These are phyloP conservation scores for Aspergillus pseudoglaucus DNA, from an alignment of 2,329 filamentous ascomycete species.

Conservation along the genomic window DNA sequence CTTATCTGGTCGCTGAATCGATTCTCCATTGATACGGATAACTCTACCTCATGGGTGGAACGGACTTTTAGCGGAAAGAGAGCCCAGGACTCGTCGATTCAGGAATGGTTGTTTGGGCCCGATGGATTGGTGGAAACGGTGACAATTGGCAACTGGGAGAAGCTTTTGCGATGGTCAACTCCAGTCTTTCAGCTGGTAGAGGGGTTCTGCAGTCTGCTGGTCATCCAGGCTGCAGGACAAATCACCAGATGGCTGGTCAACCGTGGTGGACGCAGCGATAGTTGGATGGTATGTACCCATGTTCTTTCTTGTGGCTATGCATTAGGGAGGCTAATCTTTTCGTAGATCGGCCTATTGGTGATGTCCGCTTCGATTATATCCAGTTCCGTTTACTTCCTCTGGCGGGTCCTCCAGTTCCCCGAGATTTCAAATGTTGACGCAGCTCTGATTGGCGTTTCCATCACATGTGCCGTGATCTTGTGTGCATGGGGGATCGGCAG, in stretches of 20 bases:
- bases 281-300: conserved; percentile 72
- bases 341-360: conserved; percentile 76
- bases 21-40: conserved; percentile 82
- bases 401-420: conserved; percentile 88
- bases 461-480: conserved; percentile 87
- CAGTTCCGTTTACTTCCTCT: conserved; percentile 91
- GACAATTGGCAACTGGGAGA: conserved; percentile 83
- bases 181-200: conserved; percentile 92
- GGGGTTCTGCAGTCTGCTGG: conserved; percentile 91
- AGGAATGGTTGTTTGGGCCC: conserved; percentile 82
- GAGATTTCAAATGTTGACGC: conserved; percentile 89
- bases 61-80: conserved; percentile 65
- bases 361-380: conserved; percentile 87
- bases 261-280: conserved; percentile 77
- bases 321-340: conserved; percentile 10
- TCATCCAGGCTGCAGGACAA: conserved; percentile 91
- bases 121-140: conserved; percentile 73
- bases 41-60: conserved; percentile 67
- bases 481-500: conserved; percentile 92
- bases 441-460: conserved; percentile 82
- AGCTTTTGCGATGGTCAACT: conserved; percentile 78
- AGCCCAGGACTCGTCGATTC: conserved; percentile 58
- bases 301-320: background rate
- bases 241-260: conserved; percentile 95
- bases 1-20: conserved; percentile 94